phyloP scores from a whole-genome alignment of 345 rosid genomes.

The sweet orange (Citrus sinensis) region DNA sequence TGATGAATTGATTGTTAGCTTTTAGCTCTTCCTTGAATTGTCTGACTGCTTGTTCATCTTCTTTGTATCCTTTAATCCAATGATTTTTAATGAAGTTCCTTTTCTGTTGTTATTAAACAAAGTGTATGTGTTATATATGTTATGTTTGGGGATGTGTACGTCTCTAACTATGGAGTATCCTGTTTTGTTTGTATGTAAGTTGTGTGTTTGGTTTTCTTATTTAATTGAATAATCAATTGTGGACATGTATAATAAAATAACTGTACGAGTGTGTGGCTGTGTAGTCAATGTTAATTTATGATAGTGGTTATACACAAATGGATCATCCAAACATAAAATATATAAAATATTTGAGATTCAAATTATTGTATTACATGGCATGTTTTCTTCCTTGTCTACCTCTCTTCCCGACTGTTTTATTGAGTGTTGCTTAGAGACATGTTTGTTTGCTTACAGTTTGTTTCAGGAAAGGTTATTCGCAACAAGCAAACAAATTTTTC shows the following conservation, averaged over 20 bases:
- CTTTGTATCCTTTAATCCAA: too few species aligned
- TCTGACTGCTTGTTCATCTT: background rate
- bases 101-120: background rate
- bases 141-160: background rate
- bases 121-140: background rate
- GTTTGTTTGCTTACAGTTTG: slow-evolving; percentile 34
- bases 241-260: background rate
- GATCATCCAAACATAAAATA: background rate
- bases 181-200: background rate
- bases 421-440: background rate
- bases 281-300: background rate
- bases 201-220: background rate
- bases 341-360: background rate
- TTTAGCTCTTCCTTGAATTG: background rate
- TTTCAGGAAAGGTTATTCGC: slow-evolving; percentile 83
- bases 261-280: background rate
- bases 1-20: background rate
- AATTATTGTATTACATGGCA: background rate
- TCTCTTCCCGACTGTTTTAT: background rate
- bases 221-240: background rate
- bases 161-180: background rate
- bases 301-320: background rate
- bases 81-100: background rate
- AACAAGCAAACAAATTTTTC: slow-evolving; percentile 65
- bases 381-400: background rate